phyloP scores from a whole-genome alignment of 2,329 filamentous ascomycete genomes.

The Cladosporium halotolerans region DNA sequence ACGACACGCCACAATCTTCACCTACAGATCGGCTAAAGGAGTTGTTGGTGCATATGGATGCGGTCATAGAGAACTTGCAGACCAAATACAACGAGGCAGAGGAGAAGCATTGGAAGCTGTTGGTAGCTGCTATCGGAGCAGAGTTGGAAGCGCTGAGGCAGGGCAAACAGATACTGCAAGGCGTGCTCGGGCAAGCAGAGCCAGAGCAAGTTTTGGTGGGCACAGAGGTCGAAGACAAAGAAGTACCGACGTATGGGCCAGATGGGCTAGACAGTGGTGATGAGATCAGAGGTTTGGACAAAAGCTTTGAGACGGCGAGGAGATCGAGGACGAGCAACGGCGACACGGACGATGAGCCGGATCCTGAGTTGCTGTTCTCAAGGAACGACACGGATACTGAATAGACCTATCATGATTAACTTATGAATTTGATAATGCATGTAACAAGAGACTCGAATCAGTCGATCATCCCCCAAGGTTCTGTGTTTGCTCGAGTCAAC shows the following conservation, averaged over 20 bases:
- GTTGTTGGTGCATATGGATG: conserved; percentile 51
- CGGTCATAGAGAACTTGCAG: conserved; percentile 51
- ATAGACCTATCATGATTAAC: background rate
- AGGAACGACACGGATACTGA: conserved; percentile 32
- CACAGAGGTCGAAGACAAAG: background rate
- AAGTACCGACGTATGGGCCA: background rate
- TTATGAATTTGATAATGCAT: too few species aligned
- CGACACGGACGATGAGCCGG: conserved; percentile 40
- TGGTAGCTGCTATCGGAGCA: conserved; percentile 69
- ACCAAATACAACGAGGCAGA: conserved; percentile 51
- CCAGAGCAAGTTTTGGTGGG: background rate
- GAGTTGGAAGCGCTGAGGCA: conserved; percentile 62
- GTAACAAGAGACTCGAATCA: too few species aligned
- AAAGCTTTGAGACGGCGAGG: conserved; percentile 28
- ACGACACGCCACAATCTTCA: conserved; percentile 20
- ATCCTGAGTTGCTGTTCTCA: conserved; percentile 45
- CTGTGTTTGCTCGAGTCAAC: too few species aligned
- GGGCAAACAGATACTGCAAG: conserved; percentile 52
- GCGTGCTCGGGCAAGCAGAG: conserved; percentile 24
- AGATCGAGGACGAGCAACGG: conserved; percentile 15
- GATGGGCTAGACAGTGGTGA: conserved; percentile 18
- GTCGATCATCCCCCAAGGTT: too few species aligned
- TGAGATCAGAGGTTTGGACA: conserved; percentile 25
- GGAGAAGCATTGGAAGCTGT: conserved; percentile 62
- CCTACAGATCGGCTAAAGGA: conserved; percentile 22